Percentiles rank a stretch among this genome's conserved stretches.
Conservation (phyloP, 768 basidiomycete species). For the Termitomyces heimii region DNA sequence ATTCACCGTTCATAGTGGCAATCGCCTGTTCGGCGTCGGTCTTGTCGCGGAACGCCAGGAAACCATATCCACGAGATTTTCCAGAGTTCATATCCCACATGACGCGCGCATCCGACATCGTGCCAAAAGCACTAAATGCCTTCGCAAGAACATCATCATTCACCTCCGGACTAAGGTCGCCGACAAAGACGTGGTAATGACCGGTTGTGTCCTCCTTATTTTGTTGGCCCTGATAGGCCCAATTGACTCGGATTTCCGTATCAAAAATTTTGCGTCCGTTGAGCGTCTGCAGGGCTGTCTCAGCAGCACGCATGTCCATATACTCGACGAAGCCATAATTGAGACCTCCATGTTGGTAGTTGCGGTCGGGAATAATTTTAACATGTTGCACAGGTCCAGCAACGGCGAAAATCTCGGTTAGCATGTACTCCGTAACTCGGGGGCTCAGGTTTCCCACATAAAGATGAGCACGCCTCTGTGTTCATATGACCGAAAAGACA, state of each 20-base stretch:
- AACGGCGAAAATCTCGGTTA: conserved; percentile 95
- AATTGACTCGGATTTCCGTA: conserved; percentile 98
- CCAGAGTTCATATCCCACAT: conserved; percentile 99
- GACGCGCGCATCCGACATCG: conserved; percentile 94
- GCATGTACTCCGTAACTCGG: conserved; percentile 98
- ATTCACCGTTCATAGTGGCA: conserved; percentile 99
- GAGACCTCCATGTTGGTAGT: conserved; percentile 98
- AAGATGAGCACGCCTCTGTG: conserved; percentile 88
- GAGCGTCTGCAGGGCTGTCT: conserved; percentile 96
- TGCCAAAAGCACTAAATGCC: conserved; percentile 96
- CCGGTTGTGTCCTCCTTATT: conserved; percentile 98
- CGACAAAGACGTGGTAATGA: conserved; percentile 98
- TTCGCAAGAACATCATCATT: conserved; percentile 96
- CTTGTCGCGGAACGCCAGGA: conserved; percentile 98
- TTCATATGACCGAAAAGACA: conserved; percentile 17
- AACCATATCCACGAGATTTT: conserved; percentile 96
- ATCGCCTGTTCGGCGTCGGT: conserved; percentile 99
- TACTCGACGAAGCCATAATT: conserved; percentile 99
- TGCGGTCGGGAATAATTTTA: conserved; percentile 99
- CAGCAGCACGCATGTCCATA: conserved; percentile 96
- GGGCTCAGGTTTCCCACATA: conserved; percentile 98
- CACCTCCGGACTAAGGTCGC: conserved; percentile 98
- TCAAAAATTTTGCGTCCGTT: conserved; percentile 99
- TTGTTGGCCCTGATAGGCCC: conserved; percentile 98
- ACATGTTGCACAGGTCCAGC: conserved; percentile 97